These are phyloP conservation scores for Meredithiella fracta DNA, from an alignment of 2,329 filamentous ascomycete genomes.

Conservation along the genomic window DNA sequence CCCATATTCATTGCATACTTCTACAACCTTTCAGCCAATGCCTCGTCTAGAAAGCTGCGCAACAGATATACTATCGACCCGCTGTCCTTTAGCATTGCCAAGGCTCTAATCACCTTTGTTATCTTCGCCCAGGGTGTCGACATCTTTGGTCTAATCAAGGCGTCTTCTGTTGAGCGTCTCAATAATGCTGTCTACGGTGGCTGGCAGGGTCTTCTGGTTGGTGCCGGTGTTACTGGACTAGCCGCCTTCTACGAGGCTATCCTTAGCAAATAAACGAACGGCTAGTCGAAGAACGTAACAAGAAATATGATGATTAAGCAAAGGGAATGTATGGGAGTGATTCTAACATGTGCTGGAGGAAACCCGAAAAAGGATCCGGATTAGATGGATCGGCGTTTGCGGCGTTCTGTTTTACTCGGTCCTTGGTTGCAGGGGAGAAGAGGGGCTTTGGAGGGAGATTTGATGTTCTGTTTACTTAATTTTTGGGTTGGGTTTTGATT, in stretches of 20 bases:
- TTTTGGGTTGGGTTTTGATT: too few relatives aligned
- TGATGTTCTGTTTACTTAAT: conserved; percentile 4
- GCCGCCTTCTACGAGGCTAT: conserved; percentile 64
- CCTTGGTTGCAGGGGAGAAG: neutral
- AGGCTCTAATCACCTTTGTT: conserved; percentile 66
- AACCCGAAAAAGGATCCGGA: neutral
- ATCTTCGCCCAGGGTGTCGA: conserved; percentile 56
- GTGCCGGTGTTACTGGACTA: conserved; percentile 49
- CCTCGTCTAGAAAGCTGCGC: conserved; percentile 24
- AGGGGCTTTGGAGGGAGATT: neutral
- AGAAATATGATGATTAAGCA: neutral
- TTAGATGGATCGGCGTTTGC: neutral
- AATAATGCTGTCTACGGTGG: conserved; percentile 53
- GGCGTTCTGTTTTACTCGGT: conserved; percentile 1
- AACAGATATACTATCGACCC: conserved; percentile 58
- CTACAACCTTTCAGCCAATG: conserved; percentile 56
- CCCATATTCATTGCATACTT: conserved; percentile 69
- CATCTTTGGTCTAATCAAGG: conserved; percentile 42
- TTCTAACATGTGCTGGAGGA: neutral
- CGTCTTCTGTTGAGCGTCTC: conserved; percentile 44
- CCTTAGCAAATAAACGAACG: conserved; percentile 40
- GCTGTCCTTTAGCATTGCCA: conserved; percentile 75
- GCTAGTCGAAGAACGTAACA: neutral
- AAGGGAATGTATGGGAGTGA: neutral
- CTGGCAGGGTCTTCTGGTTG: conserved; percentile 52